Conservation (phyloP, 306 rosid genomes). For the Luffa aegyptiaca region DNA sequence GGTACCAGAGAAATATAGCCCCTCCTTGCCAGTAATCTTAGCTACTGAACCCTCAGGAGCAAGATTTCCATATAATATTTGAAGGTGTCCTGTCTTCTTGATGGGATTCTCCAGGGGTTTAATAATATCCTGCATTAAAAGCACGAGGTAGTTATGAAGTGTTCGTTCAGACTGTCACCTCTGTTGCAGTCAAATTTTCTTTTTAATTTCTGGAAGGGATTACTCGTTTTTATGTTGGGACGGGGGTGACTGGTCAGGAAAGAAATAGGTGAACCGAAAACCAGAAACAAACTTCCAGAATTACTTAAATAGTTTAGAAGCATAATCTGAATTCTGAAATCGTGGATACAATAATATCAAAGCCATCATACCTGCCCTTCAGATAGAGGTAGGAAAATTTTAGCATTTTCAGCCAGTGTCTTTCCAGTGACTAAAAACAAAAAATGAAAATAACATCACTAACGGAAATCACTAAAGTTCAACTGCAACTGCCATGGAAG, state of each 20-base stretch:
- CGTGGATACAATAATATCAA: neutral
- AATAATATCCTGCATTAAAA: constrained; percentile 56
- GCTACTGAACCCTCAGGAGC: constrained; percentile 95
- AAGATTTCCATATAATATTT: constrained; percentile 78
- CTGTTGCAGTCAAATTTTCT: neutral
- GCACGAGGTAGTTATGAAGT: neutral
- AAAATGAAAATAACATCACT: constrained; percentile 16
- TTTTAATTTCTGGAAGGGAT: neutral
- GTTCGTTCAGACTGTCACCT: neutral
- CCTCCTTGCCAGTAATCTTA: constrained; percentile 96
- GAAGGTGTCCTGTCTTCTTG: constrained; percentile 92
- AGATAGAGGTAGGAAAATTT: constrained; percentile 65
- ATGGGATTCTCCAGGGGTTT: constrained; percentile 88
- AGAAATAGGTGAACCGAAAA: neutral
- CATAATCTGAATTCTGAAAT: neutral
- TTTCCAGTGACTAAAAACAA: constrained; percentile 64
- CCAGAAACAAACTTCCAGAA: constrained; percentile 1
- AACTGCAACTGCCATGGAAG: constrained; percentile 7
- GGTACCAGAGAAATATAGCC: constrained; percentile 85
- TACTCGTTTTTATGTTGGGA: neutral
- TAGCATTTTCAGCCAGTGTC: constrained; percentile 80
- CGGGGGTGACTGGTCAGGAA: neutral
- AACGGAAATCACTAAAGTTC: neutral
- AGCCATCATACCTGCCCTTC: constrained; percentile 62
- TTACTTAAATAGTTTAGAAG: neutral